Percentiles rank a stretch among this genome's conserved stretches.
phyloP scores from a whole-genome alignment of 2,329 filamentous ascomycete genomes.

The Penicillium sp. region DNA sequence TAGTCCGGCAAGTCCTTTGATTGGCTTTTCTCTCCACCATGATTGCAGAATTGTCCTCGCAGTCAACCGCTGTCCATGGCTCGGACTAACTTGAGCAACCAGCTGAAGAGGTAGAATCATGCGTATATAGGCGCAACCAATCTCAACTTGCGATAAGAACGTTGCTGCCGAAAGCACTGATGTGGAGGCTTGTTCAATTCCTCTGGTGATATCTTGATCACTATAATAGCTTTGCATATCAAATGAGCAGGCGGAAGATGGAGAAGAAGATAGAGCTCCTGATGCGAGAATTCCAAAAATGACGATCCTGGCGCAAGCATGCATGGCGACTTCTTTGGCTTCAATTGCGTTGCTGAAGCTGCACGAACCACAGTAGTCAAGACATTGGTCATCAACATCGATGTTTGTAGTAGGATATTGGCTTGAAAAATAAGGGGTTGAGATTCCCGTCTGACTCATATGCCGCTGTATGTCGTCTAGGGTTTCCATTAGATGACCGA shows the following conservation, averaged over 20 bases:
- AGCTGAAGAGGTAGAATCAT: conserved; percentile 11
- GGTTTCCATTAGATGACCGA: neutral
- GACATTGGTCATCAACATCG: neutral
- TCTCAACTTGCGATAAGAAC: conserved; percentile 4
- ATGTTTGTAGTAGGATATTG: neutral
- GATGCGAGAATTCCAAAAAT: conserved; percentile 2
- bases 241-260: neutral
- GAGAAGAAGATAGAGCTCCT: neutral
- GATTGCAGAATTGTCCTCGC: conserved; percentile 4
- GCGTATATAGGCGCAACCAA: conserved; percentile 11
- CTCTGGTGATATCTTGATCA: neutral
- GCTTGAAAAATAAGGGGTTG: neutral
- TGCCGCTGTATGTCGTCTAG: conserved; percentile 1
- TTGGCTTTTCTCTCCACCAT: conserved; percentile 6
- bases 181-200: neutral
- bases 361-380: neutral
- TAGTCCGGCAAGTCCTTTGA: conserved; percentile 1
- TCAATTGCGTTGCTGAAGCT: neutral
- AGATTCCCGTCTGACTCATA: neutral
- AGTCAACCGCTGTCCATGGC: neutral
- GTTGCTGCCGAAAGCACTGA: conserved; percentile 3
- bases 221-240: neutral
- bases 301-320: conserved; percentile 1
- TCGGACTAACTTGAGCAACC: conserved; percentile 9
- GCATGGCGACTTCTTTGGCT: conserved; percentile 8